phyloP scores from a whole-genome alignment of 1,284 basidiomycete genomes.

The Cryptococcus jaspeensis region DNA sequence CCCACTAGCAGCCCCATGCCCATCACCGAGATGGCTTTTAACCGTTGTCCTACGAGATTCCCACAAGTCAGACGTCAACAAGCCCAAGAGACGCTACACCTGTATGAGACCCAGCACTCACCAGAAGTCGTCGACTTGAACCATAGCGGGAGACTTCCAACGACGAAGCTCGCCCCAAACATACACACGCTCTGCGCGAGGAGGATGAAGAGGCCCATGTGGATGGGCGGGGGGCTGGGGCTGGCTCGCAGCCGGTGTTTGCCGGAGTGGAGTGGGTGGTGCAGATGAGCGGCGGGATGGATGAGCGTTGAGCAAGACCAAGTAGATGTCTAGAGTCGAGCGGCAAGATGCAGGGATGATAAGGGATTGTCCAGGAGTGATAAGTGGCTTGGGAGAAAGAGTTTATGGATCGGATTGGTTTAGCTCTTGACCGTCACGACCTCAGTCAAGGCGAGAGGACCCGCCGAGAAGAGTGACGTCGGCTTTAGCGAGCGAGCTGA shows the following conservation, averaged over 20 bases:
- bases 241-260: background rate
- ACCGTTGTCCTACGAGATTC: conserved; percentile 53
- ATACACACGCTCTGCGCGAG: conserved; percentile 67
- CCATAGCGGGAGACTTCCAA: conserved; percentile 71
- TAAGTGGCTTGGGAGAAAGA: background rate
- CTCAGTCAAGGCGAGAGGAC: too few species aligned
- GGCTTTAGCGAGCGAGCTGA: too few species aligned
- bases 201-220: conserved; percentile 53
- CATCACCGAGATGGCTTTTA: conserved; percentile 65
- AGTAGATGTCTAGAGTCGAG: background rate
- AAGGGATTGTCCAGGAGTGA: background rate
- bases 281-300: background rate
- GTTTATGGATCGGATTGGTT: too few species aligned
- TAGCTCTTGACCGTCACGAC: too few species aligned
- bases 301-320: background rate
- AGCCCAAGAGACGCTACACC: background rate
- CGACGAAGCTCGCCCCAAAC: conserved; percentile 66
- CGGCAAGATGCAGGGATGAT: background rate
- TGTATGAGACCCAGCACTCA: conserved; percentile 52
- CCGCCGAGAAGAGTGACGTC: too few species aligned
- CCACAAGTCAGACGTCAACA: too few species aligned
- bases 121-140: conserved; percentile 65
- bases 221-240: background rate
- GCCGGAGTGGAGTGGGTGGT: background rate
- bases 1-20: conserved; percentile 85